Evolutionary conservation across 352 stramenopile genomes (phyloP).

Genomic region (Globisporangium heterothallicum): DNA sequence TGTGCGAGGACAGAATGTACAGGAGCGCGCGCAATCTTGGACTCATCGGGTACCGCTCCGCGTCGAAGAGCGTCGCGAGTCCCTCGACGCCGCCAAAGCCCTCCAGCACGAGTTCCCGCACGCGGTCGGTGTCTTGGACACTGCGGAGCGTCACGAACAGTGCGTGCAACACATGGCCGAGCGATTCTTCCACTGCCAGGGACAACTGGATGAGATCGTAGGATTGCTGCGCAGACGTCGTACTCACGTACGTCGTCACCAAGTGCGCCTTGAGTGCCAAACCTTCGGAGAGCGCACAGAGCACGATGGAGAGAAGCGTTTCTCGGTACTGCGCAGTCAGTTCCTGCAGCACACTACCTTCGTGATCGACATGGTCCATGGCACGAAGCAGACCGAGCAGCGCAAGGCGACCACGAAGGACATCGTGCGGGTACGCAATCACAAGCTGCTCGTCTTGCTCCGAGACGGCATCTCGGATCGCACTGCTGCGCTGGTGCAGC

Average conservation of each 20-base stretch:
- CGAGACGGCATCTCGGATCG: constrained; percentile 20
- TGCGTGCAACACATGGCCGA: constrained; percentile 31
- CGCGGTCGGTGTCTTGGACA: constrained; percentile 34
- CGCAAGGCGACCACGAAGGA: constrained; percentile 32
- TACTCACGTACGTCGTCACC: constrained; percentile 47
- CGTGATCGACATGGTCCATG: constrained; percentile 26
- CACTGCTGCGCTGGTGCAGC: constrained; percentile 43
- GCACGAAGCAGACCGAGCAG: constrained; percentile 43
- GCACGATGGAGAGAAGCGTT: constrained; percentile 46
- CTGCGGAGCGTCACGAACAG: constrained; percentile 35
- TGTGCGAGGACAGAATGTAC: constrained; percentile 57
- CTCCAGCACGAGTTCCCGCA: constrained; percentile 51
- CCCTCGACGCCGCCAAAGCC: constrained; percentile 54
- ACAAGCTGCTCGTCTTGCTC: constrained; percentile 35
- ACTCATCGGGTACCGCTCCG: constrained; percentile 36
- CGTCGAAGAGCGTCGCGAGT: constrained; percentile 61
- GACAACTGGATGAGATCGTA: constrained; percentile 52
- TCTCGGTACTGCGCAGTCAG: constrained; percentile 58
- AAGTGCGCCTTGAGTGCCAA: constrained; percentile 48
- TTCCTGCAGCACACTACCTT: constrained; percentile 36
- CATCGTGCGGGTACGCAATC: constrained; percentile 31
- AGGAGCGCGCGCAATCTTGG: constrained; percentile 47
- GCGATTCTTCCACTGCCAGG: constrained; percentile 37
- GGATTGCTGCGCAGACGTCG: constrained; percentile 30
- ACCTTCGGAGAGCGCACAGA: constrained; percentile 49